Evolutionary conservation across 345 rosid genomes (phyloP).

Genomic region (Kernera saxatilis): DNA sequence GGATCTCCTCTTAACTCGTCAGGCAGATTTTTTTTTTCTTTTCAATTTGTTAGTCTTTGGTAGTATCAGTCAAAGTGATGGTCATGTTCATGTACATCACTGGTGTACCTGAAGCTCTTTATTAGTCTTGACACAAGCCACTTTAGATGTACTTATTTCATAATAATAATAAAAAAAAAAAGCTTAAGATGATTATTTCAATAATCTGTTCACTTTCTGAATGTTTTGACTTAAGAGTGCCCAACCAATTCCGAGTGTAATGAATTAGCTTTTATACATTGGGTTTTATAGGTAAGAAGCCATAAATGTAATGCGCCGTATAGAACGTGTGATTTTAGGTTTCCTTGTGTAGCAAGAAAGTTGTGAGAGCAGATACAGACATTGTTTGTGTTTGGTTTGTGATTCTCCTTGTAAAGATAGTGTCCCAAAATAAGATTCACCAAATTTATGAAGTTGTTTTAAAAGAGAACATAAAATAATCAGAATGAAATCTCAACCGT

Average conservation of each 20-base stretch:
- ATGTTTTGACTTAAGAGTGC: background rate
- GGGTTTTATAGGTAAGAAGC: background rate
- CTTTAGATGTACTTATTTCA: background rate
- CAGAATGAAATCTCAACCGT: background rate
- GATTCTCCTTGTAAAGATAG: background rate
- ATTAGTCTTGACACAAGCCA: conserved; percentile 3
- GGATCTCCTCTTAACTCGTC: background rate
- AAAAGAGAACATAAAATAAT: background rate
- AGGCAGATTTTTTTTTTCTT: background rate
- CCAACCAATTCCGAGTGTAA: background rate
- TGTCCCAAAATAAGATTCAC: background rate
- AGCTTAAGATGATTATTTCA: background rate
- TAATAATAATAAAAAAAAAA: background rate
- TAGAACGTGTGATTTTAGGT: background rate
- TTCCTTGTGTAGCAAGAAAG: background rate
- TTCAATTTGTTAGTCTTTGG: background rate
- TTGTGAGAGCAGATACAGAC: background rate
- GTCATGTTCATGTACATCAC: conserved; percentile 12
- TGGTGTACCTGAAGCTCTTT: conserved; percentile 21
- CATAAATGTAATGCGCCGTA: background rate
- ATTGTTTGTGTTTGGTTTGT: background rate
- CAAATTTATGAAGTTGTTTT: background rate
- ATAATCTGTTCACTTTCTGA: background rate
- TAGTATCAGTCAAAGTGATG: background rate
- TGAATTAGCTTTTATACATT: background rate